Percentiles rank a stretch among this genome's conserved stretches.
phyloP scores from a whole-genome alignment of 2,329 filamentous ascomycete species.

The Ceratocystis eucalypticola region DNA sequence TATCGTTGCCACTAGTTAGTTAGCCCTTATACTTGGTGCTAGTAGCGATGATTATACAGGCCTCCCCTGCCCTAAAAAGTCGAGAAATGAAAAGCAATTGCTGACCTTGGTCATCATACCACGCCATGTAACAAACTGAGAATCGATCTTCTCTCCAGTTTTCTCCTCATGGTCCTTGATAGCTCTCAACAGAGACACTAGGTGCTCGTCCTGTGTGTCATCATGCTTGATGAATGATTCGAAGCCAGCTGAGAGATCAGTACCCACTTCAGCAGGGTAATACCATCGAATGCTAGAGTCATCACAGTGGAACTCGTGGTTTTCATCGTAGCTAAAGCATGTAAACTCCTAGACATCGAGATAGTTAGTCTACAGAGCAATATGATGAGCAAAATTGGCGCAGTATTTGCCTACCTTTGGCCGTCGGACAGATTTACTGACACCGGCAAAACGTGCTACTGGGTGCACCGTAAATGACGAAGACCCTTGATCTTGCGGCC shows the following conservation, averaged over 20 bases:
- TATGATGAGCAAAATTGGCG: too few relatives aligned
- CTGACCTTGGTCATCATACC: constrained; percentile 95
- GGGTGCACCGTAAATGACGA: constrained; percentile 51
- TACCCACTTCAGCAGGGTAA: constrained; percentile 58
- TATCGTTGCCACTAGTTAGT: constrained; percentile 27
- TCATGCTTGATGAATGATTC: constrained; percentile 73
- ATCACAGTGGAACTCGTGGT: constrained; percentile 62
- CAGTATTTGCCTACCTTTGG: constrained; percentile 43
- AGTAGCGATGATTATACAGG: too few relatives aligned
- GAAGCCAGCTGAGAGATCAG: constrained; percentile 68
- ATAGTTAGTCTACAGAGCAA: too few relatives aligned
- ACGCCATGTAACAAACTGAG: constrained; percentile 80
- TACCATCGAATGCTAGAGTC: constrained; percentile 78
- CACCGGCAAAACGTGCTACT: constrained; percentile 52
- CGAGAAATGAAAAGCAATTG: neutral
- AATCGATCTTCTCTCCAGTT: constrained; percentile 52
- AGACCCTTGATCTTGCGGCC: neutral
- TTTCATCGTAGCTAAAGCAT: constrained; percentile 82
- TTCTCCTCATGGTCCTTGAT: constrained; percentile 60
- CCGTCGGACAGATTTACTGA: constrained; percentile 56
- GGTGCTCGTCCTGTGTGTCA: constrained; percentile 69
- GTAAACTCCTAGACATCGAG: constrained; percentile 56
- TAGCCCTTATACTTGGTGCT: neutral
- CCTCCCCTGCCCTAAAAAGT: neutral
- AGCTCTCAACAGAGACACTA: constrained; percentile 68